Evolutionary conservation across 768 basidiomycete species (phyloP).

Genomic region (Boletus coccyginus): DNA sequence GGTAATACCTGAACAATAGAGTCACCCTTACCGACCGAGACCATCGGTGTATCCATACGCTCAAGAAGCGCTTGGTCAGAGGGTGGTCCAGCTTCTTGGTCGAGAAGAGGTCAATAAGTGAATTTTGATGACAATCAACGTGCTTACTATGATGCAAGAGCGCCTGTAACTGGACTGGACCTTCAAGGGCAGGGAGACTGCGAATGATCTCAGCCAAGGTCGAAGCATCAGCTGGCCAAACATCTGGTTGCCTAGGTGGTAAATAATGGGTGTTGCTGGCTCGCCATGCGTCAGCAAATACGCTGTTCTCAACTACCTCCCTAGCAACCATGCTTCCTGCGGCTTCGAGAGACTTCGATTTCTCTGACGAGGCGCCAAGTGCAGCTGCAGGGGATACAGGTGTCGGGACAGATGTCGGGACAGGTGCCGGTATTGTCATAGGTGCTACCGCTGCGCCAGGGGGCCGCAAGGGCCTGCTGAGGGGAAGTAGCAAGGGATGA

Average conservation of each 20-base stretch:
- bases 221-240: slow-evolving; percentile 61
- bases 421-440: slow-evolving; percentile 39
- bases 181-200: slow-evolving; percentile 36
- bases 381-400: slow-evolving; percentile 81
- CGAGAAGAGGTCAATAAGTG: not conserved
- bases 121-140: not conserved
- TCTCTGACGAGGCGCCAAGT: slow-evolving; percentile 61
- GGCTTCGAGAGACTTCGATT: slow-evolving; percentile 64
- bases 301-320: slow-evolving; percentile 71
- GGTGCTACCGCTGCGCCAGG: slow-evolving; percentile 52
- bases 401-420: slow-evolving; percentile 64
- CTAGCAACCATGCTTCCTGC: slow-evolving; percentile 59
- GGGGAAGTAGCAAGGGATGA: slow-evolving; percentile 58
- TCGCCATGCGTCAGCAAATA: slow-evolving; percentile 69
- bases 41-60: slow-evolving; percentile 50
- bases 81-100: not conserved
- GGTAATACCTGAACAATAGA: slow-evolving; percentile 68
- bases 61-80: slow-evolving; percentile 20
- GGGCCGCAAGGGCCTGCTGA: slow-evolving; percentile 58
- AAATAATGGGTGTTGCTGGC: slow-evolving; percentile 32
- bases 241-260: slow-evolving; percentile 26
- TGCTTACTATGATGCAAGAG: slow-evolving; percentile 42
- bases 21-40: slow-evolving; percentile 67
- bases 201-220: slow-evolving; percentile 38
- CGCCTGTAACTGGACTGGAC: slow-evolving; percentile 41